phyloP scores from a whole-genome alignment of 2,329 filamentous ascomycete genomes.

The Davidsoniella neocaledoniae region DNA sequence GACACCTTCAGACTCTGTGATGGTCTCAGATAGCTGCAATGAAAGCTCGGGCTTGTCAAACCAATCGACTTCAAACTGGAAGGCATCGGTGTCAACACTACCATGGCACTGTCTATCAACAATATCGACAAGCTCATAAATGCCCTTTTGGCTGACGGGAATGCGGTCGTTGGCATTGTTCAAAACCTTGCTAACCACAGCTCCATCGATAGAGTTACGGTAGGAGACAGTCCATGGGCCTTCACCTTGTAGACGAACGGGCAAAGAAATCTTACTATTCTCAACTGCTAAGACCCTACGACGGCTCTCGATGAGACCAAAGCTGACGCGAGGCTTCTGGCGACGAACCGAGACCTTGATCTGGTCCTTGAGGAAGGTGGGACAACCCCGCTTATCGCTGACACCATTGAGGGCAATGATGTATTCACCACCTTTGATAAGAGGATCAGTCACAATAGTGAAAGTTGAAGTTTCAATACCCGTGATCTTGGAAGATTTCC shows the following conservation, averaged over 20 bases:
- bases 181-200: slow-evolving; percentile 29
- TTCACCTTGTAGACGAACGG: slow-evolving; percentile 71
- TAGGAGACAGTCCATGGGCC: slow-evolving; percentile 71
- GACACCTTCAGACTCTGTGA: slow-evolving; percentile 32
- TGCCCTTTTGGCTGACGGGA: slow-evolving; percentile 47
- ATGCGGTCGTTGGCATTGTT: slow-evolving; percentile 50
- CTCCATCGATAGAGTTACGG: slow-evolving; percentile 34
- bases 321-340: slow-evolving; percentile 72
- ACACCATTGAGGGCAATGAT: slow-evolving; percentile 71
- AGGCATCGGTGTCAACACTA: slow-evolving; percentile 55
- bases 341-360: slow-evolving; percentile 72
- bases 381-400: slow-evolving; percentile 73
- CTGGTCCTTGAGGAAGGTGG: slow-evolving; percentile 70
- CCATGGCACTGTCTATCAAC: slow-evolving; percentile 70
- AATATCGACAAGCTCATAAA: slow-evolving; percentile 65
- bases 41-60: slow-evolving; percentile 61
- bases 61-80: slow-evolving; percentile 68
- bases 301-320: slow-evolving; percentile 72
- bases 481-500: slow-evolving; percentile 48
- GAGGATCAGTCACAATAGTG: slow-evolving; percentile 56
- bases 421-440: slow-evolving; percentile 78
- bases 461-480: slow-evolving; percentile 46
- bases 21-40: slow-evolving; percentile 46
- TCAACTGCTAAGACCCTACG: slow-evolving; percentile 61
- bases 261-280: slow-evolving; percentile 54